phyloP scores from a whole-genome alignment of 2,329 filamentous ascomycete species.

The Zymoseptoria passerinii region DNA sequence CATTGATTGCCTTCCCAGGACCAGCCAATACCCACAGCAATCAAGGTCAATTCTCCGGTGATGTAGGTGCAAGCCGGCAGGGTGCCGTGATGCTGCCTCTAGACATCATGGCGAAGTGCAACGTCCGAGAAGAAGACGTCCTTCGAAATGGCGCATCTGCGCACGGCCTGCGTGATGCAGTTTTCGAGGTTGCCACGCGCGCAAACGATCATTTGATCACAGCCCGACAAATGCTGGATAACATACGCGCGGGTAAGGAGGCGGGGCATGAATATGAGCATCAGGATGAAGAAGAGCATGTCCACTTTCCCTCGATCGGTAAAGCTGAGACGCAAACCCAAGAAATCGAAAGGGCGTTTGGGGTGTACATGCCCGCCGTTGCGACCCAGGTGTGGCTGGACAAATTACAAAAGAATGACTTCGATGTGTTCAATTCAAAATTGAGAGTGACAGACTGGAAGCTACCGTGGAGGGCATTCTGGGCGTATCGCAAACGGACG shows the following conservation, averaged over 20 bases:
- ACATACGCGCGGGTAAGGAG: conserved; percentile 62
- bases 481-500: conserved; percentile 48
- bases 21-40: conserved; percentile 50
- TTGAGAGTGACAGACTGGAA: conserved; percentile 67
- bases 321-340: conserved; percentile 32
- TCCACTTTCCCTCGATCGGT: conserved; percentile 34
- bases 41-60: conserved; percentile 33
- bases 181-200: conserved; percentile 85
- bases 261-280: conserved; percentile 87
- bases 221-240: conserved; percentile 80
- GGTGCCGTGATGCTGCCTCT: conserved; percentile 72
- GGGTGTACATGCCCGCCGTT: conserved; percentile 71
- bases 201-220: conserved; percentile 96
- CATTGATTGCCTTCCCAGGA: conserved; percentile 73
- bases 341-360: conserved; percentile 62
- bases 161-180: conserved; percentile 72
- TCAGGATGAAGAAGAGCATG: conserved; percentile 62
- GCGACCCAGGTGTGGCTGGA: conserved; percentile 71
- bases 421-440: conserved; percentile 65
- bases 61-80: conserved; percentile 40
- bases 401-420: conserved; percentile 69
- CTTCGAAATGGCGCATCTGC: conserved; percentile 73
- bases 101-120: conserved; percentile 77
- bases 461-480: conserved; percentile 69
- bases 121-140: conserved; percentile 80